phyloP scores from a whole-genome alignment of 2,329 filamentous ascomycete species.

The Phaeosphaeria sp. region DNA sequence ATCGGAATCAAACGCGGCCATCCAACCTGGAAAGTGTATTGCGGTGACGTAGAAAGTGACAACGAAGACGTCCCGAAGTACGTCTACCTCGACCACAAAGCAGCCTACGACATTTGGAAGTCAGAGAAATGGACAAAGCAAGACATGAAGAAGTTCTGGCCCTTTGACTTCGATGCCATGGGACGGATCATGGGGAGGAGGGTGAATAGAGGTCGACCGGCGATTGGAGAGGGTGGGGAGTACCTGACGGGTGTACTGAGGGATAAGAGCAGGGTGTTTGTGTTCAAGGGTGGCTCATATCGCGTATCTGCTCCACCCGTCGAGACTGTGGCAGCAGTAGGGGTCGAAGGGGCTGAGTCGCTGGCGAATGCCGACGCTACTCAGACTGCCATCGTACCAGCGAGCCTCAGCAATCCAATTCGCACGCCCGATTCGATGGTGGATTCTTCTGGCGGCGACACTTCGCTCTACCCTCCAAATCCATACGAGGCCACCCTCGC shows the following conservation, averaged over 20 bases:
- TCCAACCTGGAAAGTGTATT: conserved; percentile 51
- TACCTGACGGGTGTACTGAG: conserved; percentile 17
- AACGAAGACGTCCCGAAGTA: conserved; percentile 44
- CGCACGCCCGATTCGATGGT: too few relatives aligned
- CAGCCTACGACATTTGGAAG: conserved; percentile 41
- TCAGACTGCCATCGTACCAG: too few relatives aligned
- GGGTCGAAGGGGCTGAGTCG: too few relatives aligned
- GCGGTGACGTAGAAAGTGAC: conserved; percentile 32
- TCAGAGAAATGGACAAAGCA: conserved; percentile 36
- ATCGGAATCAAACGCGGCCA: conserved; percentile 26
- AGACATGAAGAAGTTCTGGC: conserved; percentile 41
- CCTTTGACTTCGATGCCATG: conserved; percentile 46
- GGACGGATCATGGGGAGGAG: conserved; percentile 41
- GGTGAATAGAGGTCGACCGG: conserved; percentile 48
- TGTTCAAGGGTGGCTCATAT: conserved; percentile 12
- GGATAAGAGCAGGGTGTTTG: conserved; percentile 13
- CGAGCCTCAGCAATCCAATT: too few relatives aligned
- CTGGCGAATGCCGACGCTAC: too few relatives aligned
- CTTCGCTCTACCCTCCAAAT: too few relatives aligned
- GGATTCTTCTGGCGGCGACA: too few relatives aligned
- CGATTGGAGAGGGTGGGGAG: conserved; percentile 24
- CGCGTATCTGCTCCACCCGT: too few relatives aligned
- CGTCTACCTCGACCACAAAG: conserved; percentile 51
- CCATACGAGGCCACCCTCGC: too few relatives aligned
- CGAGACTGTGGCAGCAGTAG: too few relatives aligned